Conservation (phyloP, 148 eudicot genomes). For the Silene latifolia region DNA sequence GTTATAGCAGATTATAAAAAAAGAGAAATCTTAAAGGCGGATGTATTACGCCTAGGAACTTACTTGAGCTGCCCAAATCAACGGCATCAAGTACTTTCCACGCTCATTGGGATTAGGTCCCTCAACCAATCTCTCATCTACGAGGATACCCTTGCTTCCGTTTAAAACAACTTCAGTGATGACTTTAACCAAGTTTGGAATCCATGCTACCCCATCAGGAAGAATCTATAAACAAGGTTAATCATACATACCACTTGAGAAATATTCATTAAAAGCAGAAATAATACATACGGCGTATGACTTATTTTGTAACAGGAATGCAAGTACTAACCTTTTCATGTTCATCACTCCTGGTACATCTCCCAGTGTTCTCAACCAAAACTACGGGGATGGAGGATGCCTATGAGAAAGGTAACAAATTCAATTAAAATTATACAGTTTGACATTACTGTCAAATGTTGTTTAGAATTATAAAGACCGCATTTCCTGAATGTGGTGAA, state of each 20-base stretch:
- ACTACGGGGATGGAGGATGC: conserved; percentile 62
- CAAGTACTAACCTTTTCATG: conserved; percentile 73
- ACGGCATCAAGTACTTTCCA: conserved; percentile 69
- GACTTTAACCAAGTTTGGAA: conserved; percentile 68
- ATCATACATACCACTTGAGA: not conserved
- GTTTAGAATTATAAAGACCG: too few relatives aligned
- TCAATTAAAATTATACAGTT: not conserved
- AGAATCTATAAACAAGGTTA: conserved; percentile 47
- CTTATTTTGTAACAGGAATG: not conserved
- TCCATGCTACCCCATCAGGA: conserved; percentile 82
- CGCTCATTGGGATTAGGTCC: conserved; percentile 85
- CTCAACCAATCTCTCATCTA: conserved; percentile 84
- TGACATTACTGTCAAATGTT: too few relatives aligned
- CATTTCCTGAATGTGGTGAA: too few relatives aligned
- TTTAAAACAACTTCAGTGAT: conserved; percentile 61
- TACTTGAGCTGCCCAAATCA: conserved; percentile 70
- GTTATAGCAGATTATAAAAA: too few relatives aligned
- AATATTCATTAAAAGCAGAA: not conserved
- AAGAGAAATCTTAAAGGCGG: too few relatives aligned
- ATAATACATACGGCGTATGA: not conserved
- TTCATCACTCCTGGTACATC: conserved; percentile 79
- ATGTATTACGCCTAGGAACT: conserved; percentile 21
- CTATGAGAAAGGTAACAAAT: conserved; percentile 35
- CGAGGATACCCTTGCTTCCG: conserved; percentile 65
- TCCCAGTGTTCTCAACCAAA: conserved; percentile 97